Evolutionary conservation across 108 stramenopile genomes (phyloP).

Genomic region (Aurantiochytrium sp.): DNA sequence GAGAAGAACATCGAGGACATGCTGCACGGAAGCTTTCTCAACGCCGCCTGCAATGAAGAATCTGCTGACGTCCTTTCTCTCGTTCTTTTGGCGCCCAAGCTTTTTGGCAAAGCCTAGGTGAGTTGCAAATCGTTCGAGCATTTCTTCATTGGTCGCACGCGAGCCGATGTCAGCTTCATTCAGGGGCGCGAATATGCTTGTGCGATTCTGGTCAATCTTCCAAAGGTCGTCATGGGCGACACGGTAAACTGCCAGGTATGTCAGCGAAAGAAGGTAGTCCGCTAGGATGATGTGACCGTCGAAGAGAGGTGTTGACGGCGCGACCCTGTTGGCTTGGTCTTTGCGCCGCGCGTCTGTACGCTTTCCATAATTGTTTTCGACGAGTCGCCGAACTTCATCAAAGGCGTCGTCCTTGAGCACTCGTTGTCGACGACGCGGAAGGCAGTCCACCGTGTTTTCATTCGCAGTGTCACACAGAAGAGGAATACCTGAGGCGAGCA

Average conservation of each 20-base stretch:
- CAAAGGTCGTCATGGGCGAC: background rate
- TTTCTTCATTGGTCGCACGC: background rate
- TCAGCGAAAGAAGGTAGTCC: background rate
- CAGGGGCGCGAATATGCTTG: background rate
- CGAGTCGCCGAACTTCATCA: background rate
- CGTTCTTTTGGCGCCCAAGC: background rate
- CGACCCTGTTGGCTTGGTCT: background rate
- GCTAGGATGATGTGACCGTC: background rate
- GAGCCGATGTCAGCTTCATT: background rate
- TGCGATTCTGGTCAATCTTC: background rate
- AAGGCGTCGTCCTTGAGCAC: background rate
- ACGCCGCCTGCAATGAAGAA: background rate
- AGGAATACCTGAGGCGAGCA: background rate
- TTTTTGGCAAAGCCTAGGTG: background rate
- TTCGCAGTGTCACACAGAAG: background rate
- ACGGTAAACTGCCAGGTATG: background rate
- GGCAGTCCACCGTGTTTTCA: background rate
- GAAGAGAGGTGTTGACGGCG: background rate
- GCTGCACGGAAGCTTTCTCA: background rate
- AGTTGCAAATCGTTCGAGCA: background rate
- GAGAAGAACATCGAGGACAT: background rate
- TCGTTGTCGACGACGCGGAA: background rate
- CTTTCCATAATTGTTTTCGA: background rate
- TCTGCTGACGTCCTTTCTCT: background rate
- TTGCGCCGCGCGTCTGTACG: background rate